phyloP scores from a whole-genome alignment of 129 eudicot species.

The Scalesia atractyloides region DNA sequence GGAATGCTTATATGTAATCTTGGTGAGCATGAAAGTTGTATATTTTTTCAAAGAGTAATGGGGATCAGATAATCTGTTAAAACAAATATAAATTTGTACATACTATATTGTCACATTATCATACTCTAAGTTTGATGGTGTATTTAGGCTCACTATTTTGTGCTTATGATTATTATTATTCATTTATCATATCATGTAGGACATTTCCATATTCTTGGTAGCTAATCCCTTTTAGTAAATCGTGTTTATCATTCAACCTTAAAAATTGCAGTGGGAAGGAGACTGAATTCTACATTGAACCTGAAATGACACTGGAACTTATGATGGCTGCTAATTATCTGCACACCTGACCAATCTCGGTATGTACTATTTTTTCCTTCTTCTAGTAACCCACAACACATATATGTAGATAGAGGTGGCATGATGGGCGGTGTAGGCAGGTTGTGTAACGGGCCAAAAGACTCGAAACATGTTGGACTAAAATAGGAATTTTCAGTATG shows the following conservation, averaged over 20 bases:
- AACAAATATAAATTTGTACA: neutral
- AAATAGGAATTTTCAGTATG: neutral
- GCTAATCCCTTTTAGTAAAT: neutral
- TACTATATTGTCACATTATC: neutral
- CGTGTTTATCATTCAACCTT: neutral
- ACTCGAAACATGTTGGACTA: neutral
- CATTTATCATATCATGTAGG: neutral
- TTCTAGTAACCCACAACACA: neutral
- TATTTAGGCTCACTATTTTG: neutral
- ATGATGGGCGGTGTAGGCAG: neutral
- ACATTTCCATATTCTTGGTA: slow-evolving; percentile 1
- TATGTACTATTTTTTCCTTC: slow-evolving; percentile 18
- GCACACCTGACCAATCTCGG: slow-evolving; percentile 56
- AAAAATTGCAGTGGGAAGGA: slow-evolving; percentile 80
- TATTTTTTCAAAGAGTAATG: neutral
- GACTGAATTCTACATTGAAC: slow-evolving; percentile 96
- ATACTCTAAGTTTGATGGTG: neutral
- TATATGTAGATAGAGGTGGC: slow-evolving; percentile 8
- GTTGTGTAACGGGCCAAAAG: neutral
- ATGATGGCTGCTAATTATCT: slow-evolving; percentile 99
- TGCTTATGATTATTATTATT: slow-evolving; percentile 8
- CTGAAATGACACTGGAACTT: slow-evolving; percentile 91
- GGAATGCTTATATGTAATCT: neutral
- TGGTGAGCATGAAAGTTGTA: neutral
- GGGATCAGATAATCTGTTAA: neutral